Evolutionary conservation across 192 early-diverging fungal species (phyloP), one percentile per base, ranked within the genome.

Genomic region (Backusella parvicylindrica): DNA sequence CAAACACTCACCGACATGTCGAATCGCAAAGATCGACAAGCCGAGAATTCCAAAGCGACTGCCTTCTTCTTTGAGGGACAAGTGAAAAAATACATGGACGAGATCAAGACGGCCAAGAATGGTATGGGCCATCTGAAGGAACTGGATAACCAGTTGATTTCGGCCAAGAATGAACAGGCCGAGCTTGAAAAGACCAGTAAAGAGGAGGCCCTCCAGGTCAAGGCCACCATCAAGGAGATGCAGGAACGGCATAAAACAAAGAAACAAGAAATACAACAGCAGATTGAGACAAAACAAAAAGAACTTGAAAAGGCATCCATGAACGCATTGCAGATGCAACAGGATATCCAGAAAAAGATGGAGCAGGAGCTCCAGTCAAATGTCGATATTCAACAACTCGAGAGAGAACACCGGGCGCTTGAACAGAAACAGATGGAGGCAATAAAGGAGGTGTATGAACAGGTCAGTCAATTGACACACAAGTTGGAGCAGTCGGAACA

Each of bases 21-120:
- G 47, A 49, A 82, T 30, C 76, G 80, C n/a, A 82, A 82, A 47
- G 80, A 82, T 64, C 76, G 80, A 6, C 80, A 82, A 41, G 76
- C 76, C 13, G 80, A 82, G 36, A 77, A 82, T 15, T 67, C 80
- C 3, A 82, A 82, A 68, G 80, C 80, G 15, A 82, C 80, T 7
- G 76, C 80, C 3, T 82, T 82, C 64, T 82, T 82, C 36, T 77
- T 82, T 75, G 80, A 82, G 37, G 76, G 80, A 7, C 80, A 82
- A 18, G 65, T 82, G 23, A 82, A 78, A 49, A 82, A 82, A 41
- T 82, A 78, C 43, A 75, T 40, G 31, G 80, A 82, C 38, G 80
- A 82, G 68, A 82, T 82, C 53, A 77, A 70, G 12, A 74, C 56
- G 50, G 80, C 80, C n/a, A 47, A 70, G 13, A 60, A 73, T 15